A percentile compares a stretch with the other conserved stretches of the same genome.
Conservation (phyloP, 805 yeast genomes). For the Pichia californica region DNA sequence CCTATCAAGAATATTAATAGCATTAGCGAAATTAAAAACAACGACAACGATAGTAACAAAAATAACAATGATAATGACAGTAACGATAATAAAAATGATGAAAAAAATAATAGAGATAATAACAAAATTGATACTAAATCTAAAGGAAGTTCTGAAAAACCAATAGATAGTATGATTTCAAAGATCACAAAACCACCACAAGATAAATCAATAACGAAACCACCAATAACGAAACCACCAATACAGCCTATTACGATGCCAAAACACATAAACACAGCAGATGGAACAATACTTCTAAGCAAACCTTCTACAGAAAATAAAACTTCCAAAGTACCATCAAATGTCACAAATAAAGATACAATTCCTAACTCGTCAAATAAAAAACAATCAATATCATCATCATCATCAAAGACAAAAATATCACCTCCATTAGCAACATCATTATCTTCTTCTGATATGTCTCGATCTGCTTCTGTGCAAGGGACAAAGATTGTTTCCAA, state of each 20-base stretch:
- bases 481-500: background rate
- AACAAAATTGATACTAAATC: too few relatives aligned
- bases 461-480: background rate
- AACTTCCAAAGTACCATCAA: too few relatives aligned
- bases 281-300: conserved; percentile 3
- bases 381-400: background rate
- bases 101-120: too few relatives aligned
- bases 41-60: too few relatives aligned
- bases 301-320: background rate
- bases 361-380: background rate
- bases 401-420: background rate
- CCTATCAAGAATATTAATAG: too few relatives aligned
- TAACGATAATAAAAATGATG: too few relatives aligned
- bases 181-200: too few relatives aligned
- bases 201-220: background rate
- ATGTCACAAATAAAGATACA: background rate
- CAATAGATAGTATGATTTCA: too few relatives aligned
- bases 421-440: background rate
- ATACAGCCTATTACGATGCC: background rate
- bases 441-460: background rate
- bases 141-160: too few relatives aligned
- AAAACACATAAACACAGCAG: conserved; percentile 6
- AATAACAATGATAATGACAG: too few relatives aligned
- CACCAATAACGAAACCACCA: background rate
- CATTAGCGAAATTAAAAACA: too few relatives aligned